phyloP scores from a whole-genome alignment of 805 yeast genomes.

The Tanozyma kutaoensis region DNA sequence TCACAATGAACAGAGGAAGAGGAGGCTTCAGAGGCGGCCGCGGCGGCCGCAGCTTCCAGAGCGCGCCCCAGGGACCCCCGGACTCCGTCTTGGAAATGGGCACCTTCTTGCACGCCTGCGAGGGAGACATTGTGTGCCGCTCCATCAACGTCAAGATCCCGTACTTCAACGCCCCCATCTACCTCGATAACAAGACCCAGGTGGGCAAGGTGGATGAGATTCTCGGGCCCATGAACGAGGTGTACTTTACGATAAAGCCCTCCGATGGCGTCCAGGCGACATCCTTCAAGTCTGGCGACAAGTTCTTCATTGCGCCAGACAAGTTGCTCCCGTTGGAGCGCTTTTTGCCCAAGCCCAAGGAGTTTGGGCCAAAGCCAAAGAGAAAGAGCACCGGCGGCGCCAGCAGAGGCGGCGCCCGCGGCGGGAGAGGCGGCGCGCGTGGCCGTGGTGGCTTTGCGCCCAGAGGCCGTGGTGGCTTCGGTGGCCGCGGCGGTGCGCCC shows the following conservation, averaged over 20 bases:
- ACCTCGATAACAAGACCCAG: slow-evolving; percentile 88
- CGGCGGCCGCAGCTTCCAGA: slow-evolving; percentile 30
- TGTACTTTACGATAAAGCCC: slow-evolving; percentile 93
- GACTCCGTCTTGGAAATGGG: slow-evolving; percentile 95
- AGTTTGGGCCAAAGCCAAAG: slow-evolving; percentile 69
- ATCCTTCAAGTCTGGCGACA: slow-evolving; percentile 91
- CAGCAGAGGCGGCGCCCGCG: slow-evolving; percentile 34
- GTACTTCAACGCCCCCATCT: slow-evolving; percentile 97
- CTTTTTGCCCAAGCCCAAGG: slow-evolving; percentile 93
- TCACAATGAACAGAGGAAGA: slow-evolving; percentile 36
- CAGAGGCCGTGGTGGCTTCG: slow-evolving; percentile 22
- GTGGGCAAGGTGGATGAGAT: slow-evolving; percentile 98
- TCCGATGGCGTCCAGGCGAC: slow-evolving; percentile 91
- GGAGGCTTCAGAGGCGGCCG: slow-evolving; percentile 59
- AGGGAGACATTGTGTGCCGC: slow-evolving; percentile 49
- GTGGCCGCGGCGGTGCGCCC: slow-evolving; percentile 8
- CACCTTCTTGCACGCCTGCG: slow-evolving; percentile 79
- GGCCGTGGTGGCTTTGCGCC: slow-evolving; percentile 11
- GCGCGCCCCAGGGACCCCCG: slow-evolving; percentile 86
- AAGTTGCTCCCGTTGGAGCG: slow-evolving; percentile 92
- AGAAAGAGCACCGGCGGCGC: slow-evolving; percentile 46
- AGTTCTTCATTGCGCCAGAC: slow-evolving; percentile 90
- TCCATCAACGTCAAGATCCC: neutral
- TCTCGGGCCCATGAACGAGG: slow-evolving; percentile 94
- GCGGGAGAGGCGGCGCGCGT: slow-evolving; percentile 22